These are phyloP conservation scores for Fusarium sp. DNA, from an alignment of 2,329 filamentous ascomycete genomes.

Conservation along the genomic window DNA sequence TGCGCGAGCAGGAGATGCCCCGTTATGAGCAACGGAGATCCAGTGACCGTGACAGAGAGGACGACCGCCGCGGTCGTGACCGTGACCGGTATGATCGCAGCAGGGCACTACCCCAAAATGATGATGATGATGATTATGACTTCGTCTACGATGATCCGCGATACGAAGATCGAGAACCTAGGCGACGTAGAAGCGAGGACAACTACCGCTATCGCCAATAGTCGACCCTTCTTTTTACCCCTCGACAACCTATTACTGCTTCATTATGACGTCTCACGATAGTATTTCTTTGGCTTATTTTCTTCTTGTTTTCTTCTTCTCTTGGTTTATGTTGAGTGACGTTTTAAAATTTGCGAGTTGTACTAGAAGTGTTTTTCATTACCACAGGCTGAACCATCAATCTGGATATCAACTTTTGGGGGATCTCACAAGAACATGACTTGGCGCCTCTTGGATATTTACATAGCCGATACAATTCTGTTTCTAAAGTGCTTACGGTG, in stretches of 20 bases:
- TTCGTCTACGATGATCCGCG: slow-evolving; percentile 42
- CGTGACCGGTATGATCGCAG: slow-evolving; percentile 28
- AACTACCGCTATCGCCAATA: slow-evolving; percentile 35
- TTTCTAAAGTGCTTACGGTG: background rate
- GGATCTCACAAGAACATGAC: slow-evolving; percentile 29
- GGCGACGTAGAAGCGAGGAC: slow-evolving; percentile 39
- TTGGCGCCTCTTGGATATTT: background rate
- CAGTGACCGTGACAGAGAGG: slow-evolving; percentile 19
- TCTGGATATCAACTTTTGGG: background rate
- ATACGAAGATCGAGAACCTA: slow-evolving; percentile 39
- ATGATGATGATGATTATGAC: slow-evolving; percentile 42
- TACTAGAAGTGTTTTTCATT: background rate
- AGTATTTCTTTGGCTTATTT: background rate
- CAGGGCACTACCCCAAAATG: slow-evolving; percentile 31
- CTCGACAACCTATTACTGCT: background rate
- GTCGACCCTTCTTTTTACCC: background rate
- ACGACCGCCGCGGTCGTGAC: slow-evolving; percentile 9
- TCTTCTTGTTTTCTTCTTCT: background rate
- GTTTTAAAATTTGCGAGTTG: background rate
- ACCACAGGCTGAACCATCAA: background rate
- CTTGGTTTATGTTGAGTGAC: background rate
- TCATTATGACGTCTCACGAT: slow-evolving; percentile 22
- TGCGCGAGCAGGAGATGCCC: slow-evolving; percentile 40
- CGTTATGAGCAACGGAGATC: slow-evolving; percentile 36
- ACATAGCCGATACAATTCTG: background rate